Evolutionary conservation across 2,329 filamentous ascomycete genomes (phyloP).

Genomic region (Pyrenophora teres): DNA sequence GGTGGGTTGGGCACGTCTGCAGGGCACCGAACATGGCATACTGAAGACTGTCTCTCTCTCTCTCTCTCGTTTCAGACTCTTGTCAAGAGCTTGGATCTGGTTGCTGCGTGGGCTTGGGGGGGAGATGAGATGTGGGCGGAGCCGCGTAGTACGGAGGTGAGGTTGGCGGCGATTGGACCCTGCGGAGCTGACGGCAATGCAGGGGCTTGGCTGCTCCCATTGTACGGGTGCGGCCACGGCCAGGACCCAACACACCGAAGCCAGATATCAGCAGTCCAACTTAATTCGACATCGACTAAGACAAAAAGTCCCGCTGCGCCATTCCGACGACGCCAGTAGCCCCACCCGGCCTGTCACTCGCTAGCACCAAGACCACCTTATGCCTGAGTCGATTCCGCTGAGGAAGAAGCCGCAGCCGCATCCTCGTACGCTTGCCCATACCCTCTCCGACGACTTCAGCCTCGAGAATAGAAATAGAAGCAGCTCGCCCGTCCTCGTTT

Average conservation of each 20-base stretch:
- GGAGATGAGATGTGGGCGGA: not conserved
- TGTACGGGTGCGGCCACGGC: too few relatives aligned
- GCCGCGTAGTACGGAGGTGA: slow-evolving; percentile 14
- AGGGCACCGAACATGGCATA: too few relatives aligned
- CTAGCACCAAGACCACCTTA: slow-evolving; percentile 32
- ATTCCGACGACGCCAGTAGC: slow-evolving; percentile 11
- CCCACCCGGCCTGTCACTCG: slow-evolving; percentile 19
- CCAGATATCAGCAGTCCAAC: slow-evolving; percentile 15
- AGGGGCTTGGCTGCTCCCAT: not conserved
- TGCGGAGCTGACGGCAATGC: slow-evolving; percentile 3
- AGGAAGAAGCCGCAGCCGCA: slow-evolving; percentile 33
- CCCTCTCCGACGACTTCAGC: slow-evolving; percentile 21
- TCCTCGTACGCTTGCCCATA: slow-evolving; percentile 20
- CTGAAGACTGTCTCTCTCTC: too few relatives aligned
- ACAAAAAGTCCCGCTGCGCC: slow-evolving; percentile 1
- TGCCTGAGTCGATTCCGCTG: slow-evolving; percentile 46
- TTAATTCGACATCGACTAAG: slow-evolving; percentile 1
- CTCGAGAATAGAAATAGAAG: slow-evolving; percentile 16
- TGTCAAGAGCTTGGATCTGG: too few relatives aligned
- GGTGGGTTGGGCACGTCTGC: too few relatives aligned
- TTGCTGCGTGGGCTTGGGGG: not conserved
- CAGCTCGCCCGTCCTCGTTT: slow-evolving; percentile 30
- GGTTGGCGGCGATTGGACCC: slow-evolving; percentile 14
- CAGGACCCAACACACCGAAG: slow-evolving; percentile 7
- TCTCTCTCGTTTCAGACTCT: too few relatives aligned